phyloP scores from a whole-genome alignment of 2,329 filamentous ascomycete species.

The Plenodomus lindquistii region DNA sequence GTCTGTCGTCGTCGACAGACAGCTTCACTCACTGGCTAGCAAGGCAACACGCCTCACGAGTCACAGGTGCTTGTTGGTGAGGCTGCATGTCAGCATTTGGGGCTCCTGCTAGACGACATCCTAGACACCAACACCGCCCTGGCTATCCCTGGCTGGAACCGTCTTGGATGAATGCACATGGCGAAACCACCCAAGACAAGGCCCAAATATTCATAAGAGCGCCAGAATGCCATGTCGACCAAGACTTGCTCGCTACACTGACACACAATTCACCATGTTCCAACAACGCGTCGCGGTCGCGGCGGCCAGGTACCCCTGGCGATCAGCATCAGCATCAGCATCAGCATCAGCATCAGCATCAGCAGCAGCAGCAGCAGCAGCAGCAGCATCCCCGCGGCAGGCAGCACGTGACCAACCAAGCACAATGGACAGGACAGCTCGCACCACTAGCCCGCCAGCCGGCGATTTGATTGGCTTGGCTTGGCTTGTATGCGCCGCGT shows the following conservation, averaged over 20 bases:
- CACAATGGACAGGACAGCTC: conserved; percentile 29
- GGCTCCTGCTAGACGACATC: too few species aligned
- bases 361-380: too few species aligned
- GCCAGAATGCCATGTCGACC: not conserved
- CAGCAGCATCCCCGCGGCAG: too few species aligned
- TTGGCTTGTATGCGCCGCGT: conserved; percentile 6
- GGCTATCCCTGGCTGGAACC: too few species aligned
- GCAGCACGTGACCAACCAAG: conserved; percentile 14
- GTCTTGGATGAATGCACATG: too few species aligned
- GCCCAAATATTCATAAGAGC: too few species aligned
- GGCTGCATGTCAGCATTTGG: not conserved
- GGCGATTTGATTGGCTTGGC: too few species aligned
- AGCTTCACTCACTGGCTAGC: not conserved
- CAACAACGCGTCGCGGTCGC: not conserved
- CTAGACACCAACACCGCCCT: too few species aligned
- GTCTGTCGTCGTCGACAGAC: too few species aligned
- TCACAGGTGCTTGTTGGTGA: not conserved
- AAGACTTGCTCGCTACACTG: too few species aligned
- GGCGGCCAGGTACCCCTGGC: conserved; percentile 13
- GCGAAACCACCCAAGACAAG: too few species aligned
- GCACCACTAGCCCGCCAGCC: conserved; percentile 19
- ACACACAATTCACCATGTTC: not conserved
- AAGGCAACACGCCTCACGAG: not conserved
- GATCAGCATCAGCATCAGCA: conserved; percentile 11
- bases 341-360: too few species aligned